Base-by-base conservation (phyloP, 495 filamentous ascomycete species). In the Chaetomium fimeti region DNA sequence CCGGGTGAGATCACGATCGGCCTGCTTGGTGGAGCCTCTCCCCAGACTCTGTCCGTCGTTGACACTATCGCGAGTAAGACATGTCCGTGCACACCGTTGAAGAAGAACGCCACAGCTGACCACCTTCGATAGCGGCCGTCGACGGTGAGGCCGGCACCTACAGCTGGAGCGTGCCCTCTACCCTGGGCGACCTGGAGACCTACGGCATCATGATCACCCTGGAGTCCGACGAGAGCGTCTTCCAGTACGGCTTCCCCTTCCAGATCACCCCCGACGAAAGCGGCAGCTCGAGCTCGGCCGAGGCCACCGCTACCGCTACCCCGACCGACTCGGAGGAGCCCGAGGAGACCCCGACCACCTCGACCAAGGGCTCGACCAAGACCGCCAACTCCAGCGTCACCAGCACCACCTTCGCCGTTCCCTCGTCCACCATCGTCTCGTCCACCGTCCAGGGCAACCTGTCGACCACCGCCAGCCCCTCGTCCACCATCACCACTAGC, bases 221-320 rank as follows among this genome's bases (percentile, higher is more conserved):
- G 47, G 75, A 76, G 27, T 63, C 66, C 64, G 63, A 80, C 66
- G 27, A 57, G 13, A 54, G 24, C n/a, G 70, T 74, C 66, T 82
- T 78, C 77, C 80, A 83, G 74, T 83, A 78, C 76, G 75, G 74
- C 22, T 79, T 79, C 76, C 79, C 80, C 49, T 83, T 83, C 75
- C 43, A 69, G 65, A 80, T 83, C 70, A 51, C 36, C 57, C 63
- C 54, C 40, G 55, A 65, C 62, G 29, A 55, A 24, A 47, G 58
- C 58, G 42, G 57, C 57, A 25, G 9, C 57, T 2, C 2, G 16
- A 15, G 7, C 42, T 59, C 57, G 24, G 45, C 27, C 13, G 32
- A 36, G 32, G 12, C 54, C 53, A 47, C 25, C 52, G 3, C 38
- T 57, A 64, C 52, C 52, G 51, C 61, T 62, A 57, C 65, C 56